A percentile compares a stretch with the other conserved stretches of the same genome.
Conservation (phyloP, 257 asterid species). For the Gentiana straminea region DNA sequence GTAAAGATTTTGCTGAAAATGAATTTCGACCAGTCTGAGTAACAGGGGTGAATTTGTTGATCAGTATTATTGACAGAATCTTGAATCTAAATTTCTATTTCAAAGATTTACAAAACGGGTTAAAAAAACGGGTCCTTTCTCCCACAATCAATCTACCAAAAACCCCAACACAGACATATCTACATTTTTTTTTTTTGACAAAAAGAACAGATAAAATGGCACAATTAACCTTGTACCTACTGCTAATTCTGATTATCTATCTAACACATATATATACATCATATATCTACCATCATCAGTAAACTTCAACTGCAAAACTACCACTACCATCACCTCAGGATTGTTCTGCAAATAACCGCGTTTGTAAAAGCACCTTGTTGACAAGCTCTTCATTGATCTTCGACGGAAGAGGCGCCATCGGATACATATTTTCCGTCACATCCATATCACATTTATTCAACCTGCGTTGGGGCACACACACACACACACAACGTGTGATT, state of each 20-base stretch:
- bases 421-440: slow-evolving; percentile 43
- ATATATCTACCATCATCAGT: slow-evolving; percentile 8
- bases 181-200: background rate
- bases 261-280: slow-evolving; percentile 9
- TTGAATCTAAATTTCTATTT: background rate
- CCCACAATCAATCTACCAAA: slow-evolving; percentile 7
- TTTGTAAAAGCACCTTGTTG: slow-evolving; percentile 37
- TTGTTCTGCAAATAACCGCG: slow-evolving; percentile 24
- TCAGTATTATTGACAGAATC: background rate
- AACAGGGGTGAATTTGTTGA: too few species aligned
- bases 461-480: too few species aligned
- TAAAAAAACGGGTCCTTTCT: background rate
- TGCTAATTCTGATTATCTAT: slow-evolving; percentile 21
- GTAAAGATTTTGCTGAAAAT: too few species aligned
- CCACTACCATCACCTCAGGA: slow-evolving; percentile 18
- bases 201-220: background rate
- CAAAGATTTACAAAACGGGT: slow-evolving; percentile 9
- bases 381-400: slow-evolving; percentile 65
- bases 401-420: slow-evolving; percentile 79
- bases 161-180: background rate
- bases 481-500: too few species aligned
- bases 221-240: background rate
- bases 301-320: background rate
- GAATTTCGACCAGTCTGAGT: too few species aligned
- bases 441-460: too few species aligned